Conservation (phyloP, 345 rosid genomes). For the Chamaenerion angustifolium region DNA sequence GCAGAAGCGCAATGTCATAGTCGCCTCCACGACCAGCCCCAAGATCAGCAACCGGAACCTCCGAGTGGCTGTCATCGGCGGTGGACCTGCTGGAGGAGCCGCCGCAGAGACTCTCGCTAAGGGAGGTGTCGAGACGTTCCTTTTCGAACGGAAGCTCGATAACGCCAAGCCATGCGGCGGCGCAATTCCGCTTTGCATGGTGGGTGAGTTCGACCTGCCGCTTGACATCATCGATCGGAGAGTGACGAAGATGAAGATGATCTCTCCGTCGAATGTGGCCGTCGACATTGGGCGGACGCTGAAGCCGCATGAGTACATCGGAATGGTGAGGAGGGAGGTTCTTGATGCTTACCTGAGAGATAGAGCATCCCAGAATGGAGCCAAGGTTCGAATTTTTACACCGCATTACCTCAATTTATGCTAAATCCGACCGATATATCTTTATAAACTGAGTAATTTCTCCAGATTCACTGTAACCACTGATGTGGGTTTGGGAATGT, state of each 20-base stretch:
- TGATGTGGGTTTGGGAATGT: no score
- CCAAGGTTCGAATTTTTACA: constrained; percentile 10
- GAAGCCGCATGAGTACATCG: constrained; percentile 92
- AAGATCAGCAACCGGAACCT: constrained; percentile 57
- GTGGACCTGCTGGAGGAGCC: constrained; percentile 81
- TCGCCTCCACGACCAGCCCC: constrained; percentile 48
- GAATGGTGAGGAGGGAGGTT: constrained; percentile 90
- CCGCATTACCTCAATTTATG: background rate
- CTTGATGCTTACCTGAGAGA: constrained; percentile 64
- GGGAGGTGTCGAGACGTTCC: constrained; percentile 77
- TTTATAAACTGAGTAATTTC: no score
- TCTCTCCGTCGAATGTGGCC: constrained; percentile 85
- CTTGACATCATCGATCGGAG: constrained; percentile 74
- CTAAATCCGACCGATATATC: background rate
- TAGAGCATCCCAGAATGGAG: constrained; percentile 62
- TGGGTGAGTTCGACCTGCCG: constrained; percentile 91
- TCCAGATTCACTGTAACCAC: no score
- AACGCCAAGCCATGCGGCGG: constrained; percentile 96
- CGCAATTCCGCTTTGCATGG: constrained; percentile 93
- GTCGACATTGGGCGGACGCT: constrained; percentile 91
- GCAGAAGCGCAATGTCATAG: constrained; percentile 9
- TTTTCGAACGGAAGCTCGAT: constrained; percentile 80
- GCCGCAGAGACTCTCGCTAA: constrained; percentile 75
- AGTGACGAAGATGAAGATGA: constrained; percentile 94
- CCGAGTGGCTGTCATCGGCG: constrained; percentile 83